phyloP scores from a whole-genome alignment of 1,284 basidiomycete genomes.

The Fomitiporia mediterranea region DNA sequence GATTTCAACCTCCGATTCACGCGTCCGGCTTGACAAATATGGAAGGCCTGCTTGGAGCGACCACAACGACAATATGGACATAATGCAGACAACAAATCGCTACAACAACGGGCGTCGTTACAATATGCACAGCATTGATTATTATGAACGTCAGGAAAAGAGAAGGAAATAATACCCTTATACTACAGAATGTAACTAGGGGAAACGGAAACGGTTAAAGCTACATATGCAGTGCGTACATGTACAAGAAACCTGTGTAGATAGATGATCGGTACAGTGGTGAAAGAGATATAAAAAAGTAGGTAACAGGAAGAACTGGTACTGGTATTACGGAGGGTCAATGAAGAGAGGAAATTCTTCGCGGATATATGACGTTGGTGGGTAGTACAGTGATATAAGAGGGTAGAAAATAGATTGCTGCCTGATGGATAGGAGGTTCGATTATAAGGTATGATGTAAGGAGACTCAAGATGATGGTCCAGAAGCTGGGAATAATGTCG shows the following conservation, averaged over 20 bases:
- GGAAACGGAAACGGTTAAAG: not conserved
- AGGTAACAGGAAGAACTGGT: no score
- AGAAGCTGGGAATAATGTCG: not conserved
- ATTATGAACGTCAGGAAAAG: not conserved
- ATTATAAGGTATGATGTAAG: conserved; percentile 2
- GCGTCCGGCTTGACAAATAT: no score
- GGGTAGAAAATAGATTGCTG: no score
- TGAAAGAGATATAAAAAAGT: not conserved
- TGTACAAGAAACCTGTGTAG: conserved; percentile 9
- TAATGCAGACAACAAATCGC: no score
- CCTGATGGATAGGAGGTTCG: no score
- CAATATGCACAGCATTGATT: not conserved
- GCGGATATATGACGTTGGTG: no score
- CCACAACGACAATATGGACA: no score
- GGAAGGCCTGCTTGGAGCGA: no score
- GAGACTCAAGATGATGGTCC: not conserved
- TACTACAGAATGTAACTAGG: not conserved
- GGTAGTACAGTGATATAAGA: no score
- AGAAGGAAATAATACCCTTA: not conserved
- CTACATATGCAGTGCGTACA: not conserved
- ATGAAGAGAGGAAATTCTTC: no score
- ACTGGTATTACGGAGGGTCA: no score
- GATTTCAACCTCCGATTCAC: not conserved
- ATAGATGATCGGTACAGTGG: not conserved
- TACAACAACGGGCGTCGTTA: no score